Evolutionary conservation across 495 filamentous ascomycete species (phyloP), one percentile per base, ranked within the genome.

Genomic region (Patellaria atrata): DNA sequence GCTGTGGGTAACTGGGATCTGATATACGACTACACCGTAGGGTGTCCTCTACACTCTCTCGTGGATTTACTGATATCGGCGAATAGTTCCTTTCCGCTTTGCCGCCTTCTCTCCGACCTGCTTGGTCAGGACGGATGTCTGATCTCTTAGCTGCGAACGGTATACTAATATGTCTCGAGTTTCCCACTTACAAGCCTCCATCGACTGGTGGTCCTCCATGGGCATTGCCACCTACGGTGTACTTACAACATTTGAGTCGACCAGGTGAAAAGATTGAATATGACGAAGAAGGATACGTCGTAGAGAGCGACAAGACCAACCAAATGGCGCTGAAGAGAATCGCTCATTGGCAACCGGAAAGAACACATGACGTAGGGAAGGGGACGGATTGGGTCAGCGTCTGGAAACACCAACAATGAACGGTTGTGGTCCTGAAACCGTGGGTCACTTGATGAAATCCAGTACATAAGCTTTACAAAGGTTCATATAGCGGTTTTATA

Each of bases 1-100:
- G 56, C 57, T 11, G 61, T 64, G 38, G 62, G 54, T 9, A 51
- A 44, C 21, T 85, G 84, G 58, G 80, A 91, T 59, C 48, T 89
- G 17, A 72, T 87, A 24, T 89, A 83, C 60, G 82, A 89, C 54
- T 85, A 86, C 51, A 84, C 79, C 18, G 81, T 83, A 62, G 44
- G n/a, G 71, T 51, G 25, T 10, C 15, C n/a, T 22, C 22, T 26
- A 17, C 28, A n/a, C 18, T 12, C 19, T 12, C 18, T 17, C 8
- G 12, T 22, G 15, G 1, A 17, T 27, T 32, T 4, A 19, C 17
- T 23, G 23, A 32, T 32, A 16, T 37, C 5, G 17, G 16, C 28
- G 22, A 13, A 35, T 39, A 83, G 81, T 92, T 89, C 56, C 71
- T 89, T 42, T 85, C 68, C 48, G 82, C 82, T n/a, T 62, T 92